Percentiles rank a stretch among this genome's conserved stretches.
These are phyloP conservation scores for Capsicum chinense DNA, from an alignment of 257 asterid species.

Conservation along the genomic window DNA sequence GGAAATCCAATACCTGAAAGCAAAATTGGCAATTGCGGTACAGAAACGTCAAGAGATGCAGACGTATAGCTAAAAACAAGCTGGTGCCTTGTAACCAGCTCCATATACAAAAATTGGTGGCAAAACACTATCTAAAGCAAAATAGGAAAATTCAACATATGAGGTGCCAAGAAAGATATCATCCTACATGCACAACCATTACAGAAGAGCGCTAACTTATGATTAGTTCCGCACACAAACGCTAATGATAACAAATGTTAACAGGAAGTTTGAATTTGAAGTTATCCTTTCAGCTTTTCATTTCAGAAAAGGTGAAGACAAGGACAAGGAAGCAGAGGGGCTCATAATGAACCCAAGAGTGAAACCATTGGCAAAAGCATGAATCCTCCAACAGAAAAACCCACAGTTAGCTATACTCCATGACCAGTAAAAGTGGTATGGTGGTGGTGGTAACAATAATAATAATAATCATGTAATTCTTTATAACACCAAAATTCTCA, in stretches of 20 bases:
- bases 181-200: background rate
- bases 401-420: background rate
- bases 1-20: constrained; percentile 73
- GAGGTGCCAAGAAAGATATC: background rate
- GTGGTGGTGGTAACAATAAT: background rate
- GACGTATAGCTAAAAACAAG: background rate
- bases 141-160: background rate
- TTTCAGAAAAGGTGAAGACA: background rate
- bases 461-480: background rate
- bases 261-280: background rate
- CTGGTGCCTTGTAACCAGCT: background rate
- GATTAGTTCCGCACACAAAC: constrained; percentile 18
- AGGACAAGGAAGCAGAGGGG: background rate
- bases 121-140: background rate
- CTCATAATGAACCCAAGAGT: background rate
- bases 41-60: background rate
- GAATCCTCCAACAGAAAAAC: background rate
- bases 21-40: constrained; percentile 34
- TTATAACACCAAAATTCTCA: constrained; percentile 3
- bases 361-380: background rate
- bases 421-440: constrained; percentile 1
- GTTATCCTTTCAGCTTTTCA: background rate
- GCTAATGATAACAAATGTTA: background rate
- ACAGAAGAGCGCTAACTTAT: background rate
- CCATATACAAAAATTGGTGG: background rate